These are phyloP conservation scores for Citrullus colocynthis DNA, from an alignment of 306 rosid species.

Conservation along the genomic window DNA sequence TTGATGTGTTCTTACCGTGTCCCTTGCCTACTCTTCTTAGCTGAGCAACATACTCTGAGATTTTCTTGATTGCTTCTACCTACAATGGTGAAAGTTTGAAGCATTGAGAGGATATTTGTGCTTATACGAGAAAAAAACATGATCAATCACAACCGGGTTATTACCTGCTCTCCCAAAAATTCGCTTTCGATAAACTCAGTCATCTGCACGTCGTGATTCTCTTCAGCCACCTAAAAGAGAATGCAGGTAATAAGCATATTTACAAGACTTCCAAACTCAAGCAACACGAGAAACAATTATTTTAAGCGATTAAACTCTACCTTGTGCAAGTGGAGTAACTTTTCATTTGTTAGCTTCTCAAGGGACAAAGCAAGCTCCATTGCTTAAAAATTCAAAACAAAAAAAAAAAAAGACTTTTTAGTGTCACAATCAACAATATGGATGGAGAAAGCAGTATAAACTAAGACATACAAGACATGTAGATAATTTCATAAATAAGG, in stretches of 20 bases:
- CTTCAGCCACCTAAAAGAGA: constrained; percentile 48
- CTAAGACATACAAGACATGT: neutral
- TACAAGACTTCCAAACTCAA: neutral
- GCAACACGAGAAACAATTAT: neutral
- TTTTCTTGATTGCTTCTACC: constrained; percentile 83
- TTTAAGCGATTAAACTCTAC: constrained; percentile 23
- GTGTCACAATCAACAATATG: neutral
- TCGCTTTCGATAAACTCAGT: constrained; percentile 59
- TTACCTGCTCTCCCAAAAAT: constrained; percentile 78
- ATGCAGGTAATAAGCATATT: neutral
- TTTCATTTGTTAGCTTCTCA: constrained; percentile 80
- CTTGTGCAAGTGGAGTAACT: constrained; percentile 56
- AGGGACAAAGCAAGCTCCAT: constrained; percentile 89
- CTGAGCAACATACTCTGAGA: constrained; percentile 88
- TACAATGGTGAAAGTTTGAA: constrained; percentile 8
- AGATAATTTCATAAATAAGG: neutral
- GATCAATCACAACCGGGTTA: neutral
- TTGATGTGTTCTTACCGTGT: constrained; percentile 44
- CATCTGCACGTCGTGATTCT: constrained; percentile 58
- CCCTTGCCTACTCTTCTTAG: constrained; percentile 92
- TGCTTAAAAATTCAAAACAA: constrained; percentile 25
- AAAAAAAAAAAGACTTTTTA: neutral
- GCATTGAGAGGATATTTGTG: neutral
- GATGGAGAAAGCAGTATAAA: neutral
- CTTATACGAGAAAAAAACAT: neutral